Base-by-base conservation (phyloP, 768 basidiomycete species). In the Russula sp. region DNA sequence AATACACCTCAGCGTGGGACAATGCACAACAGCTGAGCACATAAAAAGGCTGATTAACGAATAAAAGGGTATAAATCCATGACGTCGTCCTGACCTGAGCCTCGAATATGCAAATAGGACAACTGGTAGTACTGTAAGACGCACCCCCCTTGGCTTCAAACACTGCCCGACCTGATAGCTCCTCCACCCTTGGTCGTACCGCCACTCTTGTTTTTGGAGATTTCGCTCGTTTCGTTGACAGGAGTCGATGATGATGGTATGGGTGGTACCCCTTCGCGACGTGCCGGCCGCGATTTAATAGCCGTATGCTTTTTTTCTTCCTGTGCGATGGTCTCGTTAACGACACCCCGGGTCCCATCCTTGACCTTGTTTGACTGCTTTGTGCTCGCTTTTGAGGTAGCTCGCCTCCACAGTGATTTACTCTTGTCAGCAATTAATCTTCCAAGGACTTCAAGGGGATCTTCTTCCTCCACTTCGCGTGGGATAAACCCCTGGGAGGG, bases 361-460 rank as follows among this genome's bases (percentile, higher is more conserved):
- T 50, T 47, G n/a, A 34, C 49, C 27, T 57, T 53, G 35, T 37
- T 51, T 2, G 52, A 40, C 37, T 42, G 44, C 42, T 49, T 59
- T 57, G 45, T 22, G 20, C 20, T 47, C 9, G 42, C 61, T 55
- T 63, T 66, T 45, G 61, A 35, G 27, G 55, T 35, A 11, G 66
- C 57, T 51, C 61, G 56, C 20, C 62, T 45, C 65, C 65, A 68
- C 9, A 66, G 45, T 13, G 58, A 53, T 53, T 64, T 68, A 32
- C 65, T 57, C 59, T 66, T 68, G 14, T 57, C 59, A 20, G 60
- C 67, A 31, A 68, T 54, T 35, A 49, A 58, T 51, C 31, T 49
- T 1, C 59, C 67, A 18, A 68, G 42, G 18, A 58, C 42, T 20
- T 64, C 67, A 27, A 68, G 58, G 9, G 65, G 65, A 14, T 68